These are phyloP conservation scores for Lachancea waltii DNA, from an alignment of 805 yeast genomes.

Conservation along the genomic window DNA sequence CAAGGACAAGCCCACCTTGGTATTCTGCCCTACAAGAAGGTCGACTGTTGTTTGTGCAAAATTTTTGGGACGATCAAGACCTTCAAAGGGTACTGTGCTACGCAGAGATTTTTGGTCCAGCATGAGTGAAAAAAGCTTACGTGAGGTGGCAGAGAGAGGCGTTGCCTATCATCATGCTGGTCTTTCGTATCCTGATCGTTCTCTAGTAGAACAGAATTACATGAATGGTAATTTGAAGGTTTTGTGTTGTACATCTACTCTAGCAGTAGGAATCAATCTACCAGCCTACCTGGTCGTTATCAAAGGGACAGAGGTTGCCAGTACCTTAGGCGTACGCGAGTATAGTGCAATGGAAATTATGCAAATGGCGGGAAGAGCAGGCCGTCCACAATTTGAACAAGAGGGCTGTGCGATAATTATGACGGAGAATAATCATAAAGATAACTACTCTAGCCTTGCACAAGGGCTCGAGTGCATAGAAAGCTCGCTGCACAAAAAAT, in stretches of 20 bases:
- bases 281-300: constrained; percentile 56
- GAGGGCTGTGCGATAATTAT: constrained; percentile 43
- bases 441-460: constrained; percentile 37
- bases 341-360: constrained; percentile 49
- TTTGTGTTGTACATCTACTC: constrained; percentile 52
- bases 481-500: constrained; percentile 38
- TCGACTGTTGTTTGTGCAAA: constrained; percentile 44
- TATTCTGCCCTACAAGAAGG: constrained; percentile 50
- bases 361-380: constrained; percentile 65
- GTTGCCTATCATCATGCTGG: constrained; percentile 59
- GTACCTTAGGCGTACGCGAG: constrained; percentile 42
- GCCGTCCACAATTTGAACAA: constrained; percentile 52
- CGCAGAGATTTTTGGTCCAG: not conserved
- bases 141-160: constrained; percentile 28
- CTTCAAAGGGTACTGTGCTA: not conserved
- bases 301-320: constrained; percentile 60
- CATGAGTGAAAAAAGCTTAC: constrained; percentile 29
- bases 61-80: constrained; percentile 25
- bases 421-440: constrained; percentile 35
- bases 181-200: constrained; percentile 41
- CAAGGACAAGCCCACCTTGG: constrained; percentile 38
- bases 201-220: constrained; percentile 40
- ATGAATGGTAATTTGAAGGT: constrained; percentile 37
- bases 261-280: constrained; percentile 55
- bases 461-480: constrained; percentile 42